These are phyloP conservation scores for Agaricus subrufescens DNA, from an alignment of 768 basidiomycete species.

Conservation along the genomic window DNA sequence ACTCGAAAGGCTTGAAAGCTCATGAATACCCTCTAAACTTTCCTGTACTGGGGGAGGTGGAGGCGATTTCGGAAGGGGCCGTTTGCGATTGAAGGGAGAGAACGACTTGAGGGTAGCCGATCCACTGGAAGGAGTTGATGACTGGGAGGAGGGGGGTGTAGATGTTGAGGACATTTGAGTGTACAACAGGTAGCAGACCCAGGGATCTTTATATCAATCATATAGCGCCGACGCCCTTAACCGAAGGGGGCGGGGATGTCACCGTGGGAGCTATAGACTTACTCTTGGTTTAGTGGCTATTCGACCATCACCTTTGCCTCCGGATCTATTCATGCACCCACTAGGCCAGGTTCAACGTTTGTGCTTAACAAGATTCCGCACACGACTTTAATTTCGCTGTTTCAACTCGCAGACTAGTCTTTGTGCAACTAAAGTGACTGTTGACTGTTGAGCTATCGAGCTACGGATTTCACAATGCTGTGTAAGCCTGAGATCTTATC, in stretches of 20 bases:
- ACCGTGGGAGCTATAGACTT: background rate
- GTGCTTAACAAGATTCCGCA: too few species aligned
- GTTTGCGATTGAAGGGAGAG: conserved; percentile 14
- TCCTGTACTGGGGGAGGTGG: conserved; percentile 3
- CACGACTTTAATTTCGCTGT: too few species aligned
- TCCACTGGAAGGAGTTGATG: background rate
- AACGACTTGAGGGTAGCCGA: conserved; percentile 11
- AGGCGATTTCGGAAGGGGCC: conserved; percentile 10
- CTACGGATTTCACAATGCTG: too few species aligned
- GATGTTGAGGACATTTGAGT: background rate
- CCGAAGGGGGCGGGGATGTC: background rate
- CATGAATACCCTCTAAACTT: background rate
- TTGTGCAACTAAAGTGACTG: too few species aligned
- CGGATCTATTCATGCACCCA: too few species aligned
- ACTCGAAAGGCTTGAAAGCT: background rate
- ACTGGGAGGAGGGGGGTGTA: background rate
- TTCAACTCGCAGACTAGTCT: too few species aligned
- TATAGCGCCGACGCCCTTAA: background rate
- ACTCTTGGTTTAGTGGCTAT: background rate
- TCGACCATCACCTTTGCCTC: background rate
- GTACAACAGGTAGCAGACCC: background rate
- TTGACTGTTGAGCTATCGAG: too few species aligned
- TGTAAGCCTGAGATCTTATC: too few species aligned
- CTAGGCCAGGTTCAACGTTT: too few species aligned
- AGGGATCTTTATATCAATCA: background rate